Conservation (phyloP, 2,329 filamentous ascomycete species). For the Nothophaeocryptopus gaeumannii region DNA sequence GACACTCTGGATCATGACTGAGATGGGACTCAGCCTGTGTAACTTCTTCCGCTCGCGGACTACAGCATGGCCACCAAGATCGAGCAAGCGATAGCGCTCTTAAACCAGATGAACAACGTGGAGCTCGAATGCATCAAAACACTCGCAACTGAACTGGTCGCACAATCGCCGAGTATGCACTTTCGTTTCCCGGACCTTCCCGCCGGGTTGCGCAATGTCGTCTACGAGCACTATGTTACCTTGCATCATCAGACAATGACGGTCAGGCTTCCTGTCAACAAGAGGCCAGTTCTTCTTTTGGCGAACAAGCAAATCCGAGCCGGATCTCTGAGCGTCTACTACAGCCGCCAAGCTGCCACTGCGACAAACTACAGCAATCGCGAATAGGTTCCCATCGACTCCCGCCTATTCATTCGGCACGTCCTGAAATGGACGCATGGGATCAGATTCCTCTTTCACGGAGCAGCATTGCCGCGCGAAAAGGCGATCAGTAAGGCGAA, state of each 20-base stretch:
- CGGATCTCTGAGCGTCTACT: background rate
- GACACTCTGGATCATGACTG: no score
- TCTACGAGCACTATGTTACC: background rate
- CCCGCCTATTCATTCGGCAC: no score
- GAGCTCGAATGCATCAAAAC: background rate
- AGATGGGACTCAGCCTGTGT: no score
- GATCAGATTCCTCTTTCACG: no score
- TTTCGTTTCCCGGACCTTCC: background rate
- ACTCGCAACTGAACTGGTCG: background rate
- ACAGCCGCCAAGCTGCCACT: no score
- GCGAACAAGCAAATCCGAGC: background rate
- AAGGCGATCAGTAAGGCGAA: no score
- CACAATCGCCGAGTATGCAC: background rate
- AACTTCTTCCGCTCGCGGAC: no score
- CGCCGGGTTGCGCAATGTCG: conserved; percentile 1
- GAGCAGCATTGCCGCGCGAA: no score
- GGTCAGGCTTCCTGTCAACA: background rate
- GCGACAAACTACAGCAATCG: no score
- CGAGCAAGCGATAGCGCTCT: background rate
- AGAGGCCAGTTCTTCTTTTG: background rate
- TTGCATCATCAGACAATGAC: background rate
- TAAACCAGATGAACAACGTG: background rate
- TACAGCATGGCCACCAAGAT: background rate
- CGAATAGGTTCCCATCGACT: no score
- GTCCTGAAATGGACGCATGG: no score